Percentiles rank a stretch among this genome's conserved stretches.
phyloP scores from a whole-genome alignment of 352 stramenopile species.

The Phytophthora crassamura region DNA sequence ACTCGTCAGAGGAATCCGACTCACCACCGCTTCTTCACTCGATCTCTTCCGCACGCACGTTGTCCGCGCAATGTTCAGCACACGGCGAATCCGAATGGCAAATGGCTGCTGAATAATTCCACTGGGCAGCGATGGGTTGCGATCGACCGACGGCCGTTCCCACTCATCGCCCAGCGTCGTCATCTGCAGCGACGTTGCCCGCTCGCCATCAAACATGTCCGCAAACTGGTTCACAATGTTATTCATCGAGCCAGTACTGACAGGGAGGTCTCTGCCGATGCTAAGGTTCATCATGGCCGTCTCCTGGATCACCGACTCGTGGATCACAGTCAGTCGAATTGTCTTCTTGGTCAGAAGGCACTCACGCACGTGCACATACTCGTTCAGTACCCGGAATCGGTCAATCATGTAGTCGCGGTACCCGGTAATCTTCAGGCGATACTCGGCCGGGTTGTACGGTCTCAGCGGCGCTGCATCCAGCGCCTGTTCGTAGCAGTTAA shows the following conservation, averaged over 20 bases:
- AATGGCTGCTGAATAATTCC: constrained; percentile 71
- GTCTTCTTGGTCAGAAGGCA: constrained; percentile 89
- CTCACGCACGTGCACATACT: constrained; percentile 90
- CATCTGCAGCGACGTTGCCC: constrained; percentile 71
- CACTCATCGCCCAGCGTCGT: constrained; percentile 76
- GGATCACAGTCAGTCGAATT: constrained; percentile 84
- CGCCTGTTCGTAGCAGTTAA: constrained; percentile 88
- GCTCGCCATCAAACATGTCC: constrained; percentile 64
- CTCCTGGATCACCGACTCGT: constrained; percentile 87
- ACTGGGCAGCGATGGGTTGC: constrained; percentile 52
- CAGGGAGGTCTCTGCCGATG: constrained; percentile 70
- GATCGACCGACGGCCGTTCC: constrained; percentile 55
- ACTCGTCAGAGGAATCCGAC: constrained; percentile 54
- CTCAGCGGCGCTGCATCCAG: constrained; percentile 76
- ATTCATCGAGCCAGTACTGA: constrained; percentile 36
- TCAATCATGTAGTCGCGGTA: constrained; percentile 90
- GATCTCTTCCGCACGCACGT: constrained; percentile 74
- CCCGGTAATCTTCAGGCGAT: constrained; percentile 86
- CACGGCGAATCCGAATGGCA: constrained; percentile 71
- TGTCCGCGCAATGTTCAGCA: constrained; percentile 83
- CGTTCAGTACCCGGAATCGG: constrained; percentile 80
- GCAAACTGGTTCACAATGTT: constrained; percentile 61
- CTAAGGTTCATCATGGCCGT: constrained; percentile 80
- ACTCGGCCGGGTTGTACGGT: constrained; percentile 84
- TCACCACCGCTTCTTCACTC: constrained; percentile 69